phyloP scores from a whole-genome alignment of 2,329 filamentous ascomycete genomes.

The Blastomyces silverae region DNA sequence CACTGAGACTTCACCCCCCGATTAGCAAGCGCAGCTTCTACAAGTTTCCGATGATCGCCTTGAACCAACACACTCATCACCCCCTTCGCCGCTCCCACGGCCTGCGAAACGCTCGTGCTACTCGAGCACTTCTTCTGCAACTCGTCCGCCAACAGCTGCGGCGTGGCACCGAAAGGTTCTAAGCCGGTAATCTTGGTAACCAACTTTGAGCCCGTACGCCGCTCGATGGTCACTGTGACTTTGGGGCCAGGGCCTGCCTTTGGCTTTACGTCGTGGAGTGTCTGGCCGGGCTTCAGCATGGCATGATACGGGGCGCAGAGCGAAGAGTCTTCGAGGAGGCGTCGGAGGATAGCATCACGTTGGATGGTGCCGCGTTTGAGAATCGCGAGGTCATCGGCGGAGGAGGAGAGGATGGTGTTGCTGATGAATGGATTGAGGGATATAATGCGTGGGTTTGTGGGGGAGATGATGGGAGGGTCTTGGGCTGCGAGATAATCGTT shows the following conservation, averaged over 20 bases:
- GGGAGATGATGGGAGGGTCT: slow-evolving; percentile 46
- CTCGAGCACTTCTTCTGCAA: slow-evolving; percentile 61
- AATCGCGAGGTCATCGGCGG: slow-evolving; percentile 50
- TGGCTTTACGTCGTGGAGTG: slow-evolving; percentile 47
- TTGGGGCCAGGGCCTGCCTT: slow-evolving; percentile 57
- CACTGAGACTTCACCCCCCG: slow-evolving; percentile 54
- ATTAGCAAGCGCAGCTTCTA: slow-evolving; percentile 54
- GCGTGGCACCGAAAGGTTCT: slow-evolving; percentile 56
- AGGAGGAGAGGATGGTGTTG: slow-evolving; percentile 54
- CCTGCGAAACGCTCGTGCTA: slow-evolving; percentile 57
- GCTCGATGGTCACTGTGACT: slow-evolving; percentile 55
- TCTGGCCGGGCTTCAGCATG: slow-evolving; percentile 44
- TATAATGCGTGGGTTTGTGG: slow-evolving; percentile 55
- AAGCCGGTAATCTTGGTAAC: slow-evolving; percentile 57
- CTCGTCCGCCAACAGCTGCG: slow-evolving; percentile 57
- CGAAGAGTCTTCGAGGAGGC: slow-evolving; percentile 46
- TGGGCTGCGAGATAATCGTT: slow-evolving; percentile 55
- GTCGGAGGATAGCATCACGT: slow-evolving; percentile 55
- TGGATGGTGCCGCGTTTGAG: slow-evolving; percentile 53
- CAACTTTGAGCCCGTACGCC: slow-evolving; percentile 59
- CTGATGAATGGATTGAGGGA: slow-evolving; percentile 57
- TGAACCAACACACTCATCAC: slow-evolving; percentile 63
- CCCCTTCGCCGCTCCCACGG: slow-evolving; percentile 56
- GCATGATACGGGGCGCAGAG: slow-evolving; percentile 51
- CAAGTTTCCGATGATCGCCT: slow-evolving; percentile 57